Evolutionary conservation across 2,329 filamentous ascomycete genomes (phyloP).

Genomic region (Arthroderma sp.): DNA sequence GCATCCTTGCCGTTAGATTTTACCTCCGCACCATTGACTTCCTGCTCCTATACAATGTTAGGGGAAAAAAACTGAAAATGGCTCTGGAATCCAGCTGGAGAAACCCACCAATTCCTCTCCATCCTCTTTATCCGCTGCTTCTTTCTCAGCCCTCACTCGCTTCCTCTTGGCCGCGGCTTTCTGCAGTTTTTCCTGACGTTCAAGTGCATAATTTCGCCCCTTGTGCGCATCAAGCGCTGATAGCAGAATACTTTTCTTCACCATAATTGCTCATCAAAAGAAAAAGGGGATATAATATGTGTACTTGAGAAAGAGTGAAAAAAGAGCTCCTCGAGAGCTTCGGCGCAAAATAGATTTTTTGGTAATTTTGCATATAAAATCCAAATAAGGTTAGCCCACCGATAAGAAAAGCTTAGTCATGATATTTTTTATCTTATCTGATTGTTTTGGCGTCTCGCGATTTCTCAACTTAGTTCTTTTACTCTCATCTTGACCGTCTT

Average conservation of each 20-base stretch:
- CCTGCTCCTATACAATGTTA: conserved; percentile 4
- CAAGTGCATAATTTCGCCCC: conserved; percentile 57
- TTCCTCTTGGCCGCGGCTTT: conserved; percentile 37
- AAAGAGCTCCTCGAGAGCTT: no score
- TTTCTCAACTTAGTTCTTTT: no score
- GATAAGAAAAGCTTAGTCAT: no score
- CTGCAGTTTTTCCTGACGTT: conserved; percentile 59
- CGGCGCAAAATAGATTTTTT: no score
- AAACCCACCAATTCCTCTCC: conserved; percentile 9
- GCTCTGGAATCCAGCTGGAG: neutral
- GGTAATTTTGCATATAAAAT: no score
- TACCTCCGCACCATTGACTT: conserved; percentile 11
- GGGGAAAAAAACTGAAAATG: neutral
- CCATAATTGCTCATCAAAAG: conserved; percentile 22
- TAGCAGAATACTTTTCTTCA: conserved; percentile 45
- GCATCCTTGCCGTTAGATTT: conserved; percentile 26
- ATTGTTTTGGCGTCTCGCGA: no score
- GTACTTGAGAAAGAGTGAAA: no score
- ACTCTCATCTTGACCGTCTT: no score
- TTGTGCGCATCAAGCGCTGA: conserved; percentile 45
- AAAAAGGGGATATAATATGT: no score
- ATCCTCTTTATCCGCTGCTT: conserved; percentile 7
- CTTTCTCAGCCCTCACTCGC: conserved; percentile 17
- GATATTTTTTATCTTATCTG: no score
- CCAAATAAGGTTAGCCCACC: no score